Evolutionary conservation across 495 filamentous ascomycete genomes (phyloP).

Genomic region (Aeminium ludgeri): DNA sequence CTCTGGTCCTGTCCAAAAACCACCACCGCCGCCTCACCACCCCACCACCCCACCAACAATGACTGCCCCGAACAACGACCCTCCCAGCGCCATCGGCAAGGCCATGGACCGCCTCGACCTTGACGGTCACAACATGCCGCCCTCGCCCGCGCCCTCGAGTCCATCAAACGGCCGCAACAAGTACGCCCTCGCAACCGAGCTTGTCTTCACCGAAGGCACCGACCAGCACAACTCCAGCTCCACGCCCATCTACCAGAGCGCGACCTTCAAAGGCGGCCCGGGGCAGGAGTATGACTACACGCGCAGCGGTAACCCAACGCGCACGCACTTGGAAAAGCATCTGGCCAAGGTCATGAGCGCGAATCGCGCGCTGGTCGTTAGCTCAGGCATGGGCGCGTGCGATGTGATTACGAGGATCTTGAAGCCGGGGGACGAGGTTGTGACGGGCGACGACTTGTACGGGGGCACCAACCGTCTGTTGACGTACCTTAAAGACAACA

Average conservation of each 20-base stretch:
- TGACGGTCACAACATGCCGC: conserved; percentile 79
- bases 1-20: no score
- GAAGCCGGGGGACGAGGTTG: conserved; percentile 86
- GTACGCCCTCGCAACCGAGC: conserved; percentile 86
- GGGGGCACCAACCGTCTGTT: conserved; percentile 88
- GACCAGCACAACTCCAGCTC: conserved; percentile 94
- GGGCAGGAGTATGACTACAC: conserved; percentile 95
- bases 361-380: conserved; percentile 74
- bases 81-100: conserved; percentile 34
- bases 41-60: conserved; percentile 9
- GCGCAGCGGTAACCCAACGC: conserved; percentile 86
- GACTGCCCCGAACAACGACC: neutral
- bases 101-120: conserved; percentile 58
- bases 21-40: no score
- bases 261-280: conserved; percentile 87
- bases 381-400: conserved; percentile 90
- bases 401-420: conserved; percentile 93
- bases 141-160: conserved; percentile 85
- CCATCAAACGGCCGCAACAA: conserved; percentile 64
- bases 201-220: conserved; percentile 86
- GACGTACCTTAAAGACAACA: conserved; percentile 70
- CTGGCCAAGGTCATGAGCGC: conserved; percentile 98
- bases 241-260: conserved; percentile 92
- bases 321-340: conserved; percentile 90
- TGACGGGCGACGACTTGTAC: conserved; percentile 93